phyloP scores from a whole-genome alignment of 352 stramenopile genomes.

The Pythium chondricola region DNA sequence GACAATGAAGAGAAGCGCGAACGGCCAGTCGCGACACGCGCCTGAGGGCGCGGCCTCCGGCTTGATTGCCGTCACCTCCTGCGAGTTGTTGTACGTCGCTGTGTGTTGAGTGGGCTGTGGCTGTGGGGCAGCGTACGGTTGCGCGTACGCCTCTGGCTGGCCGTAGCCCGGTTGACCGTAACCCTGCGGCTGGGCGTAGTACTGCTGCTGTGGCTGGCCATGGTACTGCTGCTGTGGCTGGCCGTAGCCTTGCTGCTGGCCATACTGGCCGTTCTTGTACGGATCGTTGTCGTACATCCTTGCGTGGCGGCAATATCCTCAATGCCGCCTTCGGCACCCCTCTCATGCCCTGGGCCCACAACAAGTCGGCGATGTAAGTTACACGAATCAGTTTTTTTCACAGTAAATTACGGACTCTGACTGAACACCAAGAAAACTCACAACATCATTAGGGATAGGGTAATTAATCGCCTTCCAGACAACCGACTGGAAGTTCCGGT shows the following conservation, averaged over 20 bases:
- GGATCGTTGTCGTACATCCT: slow-evolving; percentile 21
- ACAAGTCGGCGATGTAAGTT: background rate
- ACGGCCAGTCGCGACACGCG: slow-evolving; percentile 70
- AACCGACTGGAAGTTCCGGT: too few species aligned
- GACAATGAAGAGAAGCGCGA: slow-evolving; percentile 61
- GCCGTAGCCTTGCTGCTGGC: slow-evolving; percentile 3
- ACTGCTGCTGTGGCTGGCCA: slow-evolving; percentile 3
- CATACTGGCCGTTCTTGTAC: slow-evolving; percentile 19
- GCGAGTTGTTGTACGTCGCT: slow-evolving; percentile 23
- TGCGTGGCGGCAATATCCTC: slow-evolving; percentile 9
- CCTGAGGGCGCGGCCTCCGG: slow-evolving; percentile 41
- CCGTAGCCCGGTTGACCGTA: slow-evolving; percentile 4
- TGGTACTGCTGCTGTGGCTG: slow-evolving; percentile 16
- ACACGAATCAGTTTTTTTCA: background rate
- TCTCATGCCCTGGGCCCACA: background rate
- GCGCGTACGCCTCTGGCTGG: background rate
- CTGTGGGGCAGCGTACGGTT: slow-evolving; percentile 15
- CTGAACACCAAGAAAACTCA: background rate
- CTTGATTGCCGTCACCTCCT: slow-evolving; percentile 62
- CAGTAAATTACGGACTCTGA: background rate
- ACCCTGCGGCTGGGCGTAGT: slow-evolving; percentile 2
- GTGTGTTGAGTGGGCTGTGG: slow-evolving; percentile 20
- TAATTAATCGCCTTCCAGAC: too few species aligned
- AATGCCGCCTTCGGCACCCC: background rate
- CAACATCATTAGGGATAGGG: background rate